phyloP scores from a whole-genome alignment of 2,329 filamentous ascomycete species.

The Ramularia endophylla region DNA sequence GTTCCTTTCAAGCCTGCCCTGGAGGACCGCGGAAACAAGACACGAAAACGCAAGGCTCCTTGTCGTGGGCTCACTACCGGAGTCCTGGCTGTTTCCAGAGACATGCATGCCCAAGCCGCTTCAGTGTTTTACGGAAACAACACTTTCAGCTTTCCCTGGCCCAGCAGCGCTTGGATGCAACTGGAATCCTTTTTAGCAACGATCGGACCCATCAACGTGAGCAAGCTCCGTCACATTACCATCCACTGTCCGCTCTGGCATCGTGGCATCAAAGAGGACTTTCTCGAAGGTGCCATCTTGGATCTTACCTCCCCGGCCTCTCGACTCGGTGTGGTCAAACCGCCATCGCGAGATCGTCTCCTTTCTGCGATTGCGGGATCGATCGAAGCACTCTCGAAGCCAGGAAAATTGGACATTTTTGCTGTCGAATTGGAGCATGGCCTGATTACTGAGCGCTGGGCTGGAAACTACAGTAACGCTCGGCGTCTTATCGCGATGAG shows the following conservation, averaged over 20 bases:
- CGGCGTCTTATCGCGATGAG: slow-evolving; percentile 8
- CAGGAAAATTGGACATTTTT: slow-evolving; percentile 6
- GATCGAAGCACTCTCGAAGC: slow-evolving; percentile 8
- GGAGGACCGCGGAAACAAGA: slow-evolving; percentile 15
- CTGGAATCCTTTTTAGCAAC: slow-evolving; percentile 17
- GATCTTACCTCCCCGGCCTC: slow-evolving; percentile 19
- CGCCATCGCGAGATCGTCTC: slow-evolving; percentile 13
- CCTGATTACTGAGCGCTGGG: slow-evolving; percentile 12
- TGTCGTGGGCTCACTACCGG: slow-evolving; percentile 13
- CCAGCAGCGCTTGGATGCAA: slow-evolving; percentile 17
- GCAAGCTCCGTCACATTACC: slow-evolving; percentile 8
- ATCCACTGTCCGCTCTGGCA: slow-evolving; percentile 17
- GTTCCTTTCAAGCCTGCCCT: slow-evolving; percentile 12
- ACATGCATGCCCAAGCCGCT: slow-evolving; percentile 10
- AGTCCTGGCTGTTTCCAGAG: slow-evolving; percentile 10
- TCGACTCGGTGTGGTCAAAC: slow-evolving; percentile 13
- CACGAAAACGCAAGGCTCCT: slow-evolving; percentile 9
- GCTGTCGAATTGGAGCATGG: slow-evolving; percentile 14
- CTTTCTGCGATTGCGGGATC: slow-evolving; percentile 13
- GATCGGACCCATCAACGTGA: slow-evolving; percentile 12
- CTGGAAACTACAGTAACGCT: slow-evolving; percentile 10
- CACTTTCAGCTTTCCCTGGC: slow-evolving; percentile 16
- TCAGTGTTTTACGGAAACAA: slow-evolving; percentile 16
- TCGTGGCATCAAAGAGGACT: slow-evolving; percentile 12
- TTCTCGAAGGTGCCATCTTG: slow-evolving; percentile 17